These are phyloP conservation scores for Paecilomyces variotii DNA, from an alignment of 2,329 filamentous ascomycete genomes.

Conservation along the genomic window DNA sequence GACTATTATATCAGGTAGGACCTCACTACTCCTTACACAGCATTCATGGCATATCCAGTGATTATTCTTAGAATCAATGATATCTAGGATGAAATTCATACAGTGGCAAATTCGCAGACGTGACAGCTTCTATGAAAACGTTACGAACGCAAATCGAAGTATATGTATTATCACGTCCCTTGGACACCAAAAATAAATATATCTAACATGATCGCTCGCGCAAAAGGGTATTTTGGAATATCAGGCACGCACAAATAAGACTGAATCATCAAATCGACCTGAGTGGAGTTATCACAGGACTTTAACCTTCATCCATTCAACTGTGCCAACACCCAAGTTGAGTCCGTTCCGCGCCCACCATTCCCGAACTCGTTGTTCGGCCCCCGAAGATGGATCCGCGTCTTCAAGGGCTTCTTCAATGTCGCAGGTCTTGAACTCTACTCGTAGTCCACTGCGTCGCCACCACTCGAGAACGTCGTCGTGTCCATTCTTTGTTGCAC, in stretches of 20 bases:
- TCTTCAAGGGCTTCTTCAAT: constrained; percentile 93
- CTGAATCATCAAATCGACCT: not conserved
- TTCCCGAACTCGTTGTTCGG: constrained; percentile 62
- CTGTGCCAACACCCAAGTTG: constrained; percentile 72
- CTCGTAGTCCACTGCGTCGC: constrained; percentile 62
- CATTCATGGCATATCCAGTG: no score
- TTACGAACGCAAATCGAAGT: not conserved
- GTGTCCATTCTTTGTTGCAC: constrained; percentile 80
- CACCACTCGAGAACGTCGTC: constrained; percentile 87
- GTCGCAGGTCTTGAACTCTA: constrained; percentile 91
- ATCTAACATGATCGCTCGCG: not conserved
- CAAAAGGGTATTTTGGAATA: not conserved
- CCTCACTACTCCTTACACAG: no score
- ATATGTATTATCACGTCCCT: not conserved
- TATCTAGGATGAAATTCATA: not conserved
- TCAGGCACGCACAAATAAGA: not conserved
- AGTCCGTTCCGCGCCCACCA: constrained; percentile 88
- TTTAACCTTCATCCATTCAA: constrained; percentile 82
- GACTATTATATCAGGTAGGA: no score
- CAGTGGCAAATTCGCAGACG: not conserved
- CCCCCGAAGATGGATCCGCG: constrained; percentile 55
- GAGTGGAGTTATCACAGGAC: constrained; percentile 44
- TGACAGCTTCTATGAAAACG: not conserved
- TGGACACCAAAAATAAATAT: not conserved
- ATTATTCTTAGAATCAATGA: not conserved